phyloP scores from a whole-genome alignment of 2,329 filamentous ascomycete species.

The Fusarium redolens region DNA sequence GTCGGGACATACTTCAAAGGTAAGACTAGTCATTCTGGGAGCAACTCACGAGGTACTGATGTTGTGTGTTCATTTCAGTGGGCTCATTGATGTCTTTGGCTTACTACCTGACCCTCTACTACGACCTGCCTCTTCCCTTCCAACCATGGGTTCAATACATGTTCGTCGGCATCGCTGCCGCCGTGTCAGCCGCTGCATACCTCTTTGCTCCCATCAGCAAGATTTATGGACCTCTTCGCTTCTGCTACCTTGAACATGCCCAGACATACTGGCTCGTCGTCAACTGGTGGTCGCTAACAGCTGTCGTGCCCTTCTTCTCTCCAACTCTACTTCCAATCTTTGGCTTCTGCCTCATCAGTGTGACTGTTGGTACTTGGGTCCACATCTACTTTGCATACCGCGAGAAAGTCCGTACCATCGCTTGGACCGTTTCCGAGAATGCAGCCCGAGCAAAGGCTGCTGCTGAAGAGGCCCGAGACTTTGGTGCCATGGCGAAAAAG shows the following conservation, averaged over 20 bases:
- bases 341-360: conserved; percentile 8
- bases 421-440: background rate
- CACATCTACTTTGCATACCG: conserved; percentile 18
- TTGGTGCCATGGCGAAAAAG: conserved; percentile 1
- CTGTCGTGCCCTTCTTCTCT: conserved; percentile 23
- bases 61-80: too few relatives aligned
- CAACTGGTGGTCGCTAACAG: conserved; percentile 29
- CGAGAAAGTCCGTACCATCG: conserved; percentile 14
- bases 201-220: conserved; percentile 21
- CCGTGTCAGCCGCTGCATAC: background rate
- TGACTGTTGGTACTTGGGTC: conserved; percentile 21
- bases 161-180: background rate
- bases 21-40: accelerated
- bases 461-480: conserved; percentile 16
- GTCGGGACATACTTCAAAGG: conserved; percentile 28
- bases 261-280: conserved; percentile 28
- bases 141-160: conserved; percentile 18
- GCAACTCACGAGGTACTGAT: too few relatives aligned
- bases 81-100: conserved; percentile 19
- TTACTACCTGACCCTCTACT: conserved; percentile 18
- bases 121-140: conserved; percentile 13
- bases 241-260: conserved; percentile 30
- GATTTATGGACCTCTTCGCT: conserved; percentile 24
- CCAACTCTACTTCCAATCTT: background rate
- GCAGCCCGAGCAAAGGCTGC: conserved; percentile 18